Conservation (phyloP, 805 yeast species). For the Cyberlindnera xishuangbannaensis region DNA sequence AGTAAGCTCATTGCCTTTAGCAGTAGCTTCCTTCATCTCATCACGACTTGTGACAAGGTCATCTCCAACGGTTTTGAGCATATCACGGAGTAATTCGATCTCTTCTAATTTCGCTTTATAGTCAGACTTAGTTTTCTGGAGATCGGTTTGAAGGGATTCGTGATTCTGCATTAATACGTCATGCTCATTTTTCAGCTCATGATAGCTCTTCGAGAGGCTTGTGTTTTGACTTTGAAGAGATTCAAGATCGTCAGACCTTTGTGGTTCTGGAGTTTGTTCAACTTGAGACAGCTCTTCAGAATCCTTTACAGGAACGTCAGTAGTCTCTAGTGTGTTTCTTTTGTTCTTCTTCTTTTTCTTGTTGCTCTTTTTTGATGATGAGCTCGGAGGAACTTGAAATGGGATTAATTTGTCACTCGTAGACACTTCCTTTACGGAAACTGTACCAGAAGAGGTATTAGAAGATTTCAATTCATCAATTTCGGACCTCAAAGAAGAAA, state of each 20-base stretch:
- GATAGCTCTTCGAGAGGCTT: neutral
- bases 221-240: neutral
- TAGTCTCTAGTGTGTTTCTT: constrained; percentile 2
- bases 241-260: neutral
- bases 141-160: no score
- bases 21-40: constrained; percentile 37
- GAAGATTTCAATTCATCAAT: no score
- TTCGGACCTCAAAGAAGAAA: no score
- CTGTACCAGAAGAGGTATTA: no score
- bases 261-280: constrained; percentile 1
- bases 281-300: constrained; percentile 16
- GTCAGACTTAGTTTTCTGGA: constrained; percentile 20
- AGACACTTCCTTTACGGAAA: no score
- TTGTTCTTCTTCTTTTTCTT: constrained; percentile 19
- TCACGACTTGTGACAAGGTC: constrained; percentile 71
- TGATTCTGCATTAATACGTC: constrained; percentile 1
- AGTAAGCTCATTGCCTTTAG: neutral
- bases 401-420: no score
- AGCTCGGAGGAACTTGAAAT: neutral
- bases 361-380: constrained; percentile 13
- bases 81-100: constrained; percentile 64
- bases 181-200: constrained; percentile 1
- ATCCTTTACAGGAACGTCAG: constrained; percentile 19
- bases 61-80: constrained; percentile 70
- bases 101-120: constrained; percentile 50